Conservation (phyloP, 2,329 filamentous ascomycete genomes). For the Exophiala bonariae region DNA sequence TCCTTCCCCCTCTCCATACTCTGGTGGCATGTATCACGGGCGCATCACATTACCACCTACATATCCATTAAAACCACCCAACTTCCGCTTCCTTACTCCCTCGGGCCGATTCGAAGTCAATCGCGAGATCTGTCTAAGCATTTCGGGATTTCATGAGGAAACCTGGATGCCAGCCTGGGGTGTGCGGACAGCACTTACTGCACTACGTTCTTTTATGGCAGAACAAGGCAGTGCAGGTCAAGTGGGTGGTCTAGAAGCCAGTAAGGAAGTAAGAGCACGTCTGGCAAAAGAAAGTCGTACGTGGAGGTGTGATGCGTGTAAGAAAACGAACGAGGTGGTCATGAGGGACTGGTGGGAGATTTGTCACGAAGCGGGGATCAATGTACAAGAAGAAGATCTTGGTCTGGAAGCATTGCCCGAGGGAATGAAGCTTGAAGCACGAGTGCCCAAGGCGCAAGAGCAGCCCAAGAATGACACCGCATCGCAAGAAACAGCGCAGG, state of each 20-base stretch:
- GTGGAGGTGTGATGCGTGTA: slow-evolving; percentile 72
- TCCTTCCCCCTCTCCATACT: slow-evolving; percentile 74
- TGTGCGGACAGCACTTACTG: slow-evolving; percentile 79
- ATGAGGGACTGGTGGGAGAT: slow-evolving; percentile 68
- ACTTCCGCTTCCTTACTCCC: slow-evolving; percentile 93
- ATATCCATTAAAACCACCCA: slow-evolving; percentile 88
- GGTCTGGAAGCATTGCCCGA: slow-evolving; percentile 51
- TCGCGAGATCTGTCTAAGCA: slow-evolving; percentile 92
- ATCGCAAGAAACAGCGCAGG: neutral
- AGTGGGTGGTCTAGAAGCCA: slow-evolving; percentile 82
- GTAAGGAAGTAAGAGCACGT: slow-evolving; percentile 63
- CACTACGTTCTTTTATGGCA: slow-evolving; percentile 88
- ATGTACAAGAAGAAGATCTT: slow-evolving; percentile 39
- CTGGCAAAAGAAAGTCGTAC: slow-evolving; percentile 66
- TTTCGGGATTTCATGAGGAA: slow-evolving; percentile 94
- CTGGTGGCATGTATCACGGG: slow-evolving; percentile 86
- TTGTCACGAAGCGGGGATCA: slow-evolving; percentile 45
- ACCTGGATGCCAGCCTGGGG: slow-evolving; percentile 99
- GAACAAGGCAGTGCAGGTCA: slow-evolving; percentile 77
- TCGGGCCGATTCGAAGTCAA: slow-evolving; percentile 94
- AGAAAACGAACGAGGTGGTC: slow-evolving; percentile 70
- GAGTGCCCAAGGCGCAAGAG: slow-evolving; percentile 51
- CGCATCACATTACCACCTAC: slow-evolving; percentile 86
- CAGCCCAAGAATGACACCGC: neutral
- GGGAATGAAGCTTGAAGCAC: slow-evolving; percentile 66